Conservation (phyloP, 352 stramenopile genomes). For the Phytopythium mirpurense region DNA sequence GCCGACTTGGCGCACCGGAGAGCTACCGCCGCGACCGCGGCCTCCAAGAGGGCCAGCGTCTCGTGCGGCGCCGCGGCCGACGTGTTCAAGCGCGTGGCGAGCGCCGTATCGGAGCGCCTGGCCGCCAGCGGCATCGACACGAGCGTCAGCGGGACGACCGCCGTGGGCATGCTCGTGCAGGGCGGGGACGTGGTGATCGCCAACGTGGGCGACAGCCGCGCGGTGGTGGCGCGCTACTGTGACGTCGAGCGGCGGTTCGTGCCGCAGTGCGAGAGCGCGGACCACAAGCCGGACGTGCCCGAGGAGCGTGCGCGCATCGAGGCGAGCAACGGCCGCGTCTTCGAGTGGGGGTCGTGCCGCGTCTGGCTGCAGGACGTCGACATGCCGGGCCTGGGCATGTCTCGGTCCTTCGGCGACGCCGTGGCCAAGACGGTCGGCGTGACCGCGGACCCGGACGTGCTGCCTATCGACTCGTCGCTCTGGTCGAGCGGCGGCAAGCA, state of each 20-base stretch:
- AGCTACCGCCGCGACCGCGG: neutral
- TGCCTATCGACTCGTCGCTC: conserved; percentile 30
- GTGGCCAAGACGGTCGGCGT: conserved; percentile 80
- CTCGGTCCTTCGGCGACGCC: conserved; percentile 69
- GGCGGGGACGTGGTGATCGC: conserved; percentile 62
- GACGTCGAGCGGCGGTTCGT: conserved; percentile 31
- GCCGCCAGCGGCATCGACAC: conserved; percentile 53
- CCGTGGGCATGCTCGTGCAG: conserved; percentile 52
- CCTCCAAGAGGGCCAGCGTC: conserved; percentile 16
- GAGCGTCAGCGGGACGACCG: conserved; percentile 74
- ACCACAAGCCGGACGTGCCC: conserved; percentile 76
- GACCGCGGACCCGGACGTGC: conserved; percentile 60
- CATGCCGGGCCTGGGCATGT: conserved; percentile 84
- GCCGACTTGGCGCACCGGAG: conserved; percentile 15
- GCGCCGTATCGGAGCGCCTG: conserved; percentile 33
- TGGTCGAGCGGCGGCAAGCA: conserved; percentile 16
- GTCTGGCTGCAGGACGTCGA: conserved; percentile 85
- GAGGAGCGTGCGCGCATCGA: conserved; percentile 70
- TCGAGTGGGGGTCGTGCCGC: conserved; percentile 70
- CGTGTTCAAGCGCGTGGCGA: conserved; percentile 46
- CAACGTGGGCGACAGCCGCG: conserved; percentile 73
- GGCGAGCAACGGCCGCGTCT: conserved; percentile 66
- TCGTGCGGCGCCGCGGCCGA: conserved; percentile 38
- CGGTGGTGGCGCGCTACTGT: conserved; percentile 41
- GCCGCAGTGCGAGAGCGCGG: conserved; percentile 54